Base-by-base conservation (phyloP, 208 protist species). In the Leishmania martiniquensis region DNA sequence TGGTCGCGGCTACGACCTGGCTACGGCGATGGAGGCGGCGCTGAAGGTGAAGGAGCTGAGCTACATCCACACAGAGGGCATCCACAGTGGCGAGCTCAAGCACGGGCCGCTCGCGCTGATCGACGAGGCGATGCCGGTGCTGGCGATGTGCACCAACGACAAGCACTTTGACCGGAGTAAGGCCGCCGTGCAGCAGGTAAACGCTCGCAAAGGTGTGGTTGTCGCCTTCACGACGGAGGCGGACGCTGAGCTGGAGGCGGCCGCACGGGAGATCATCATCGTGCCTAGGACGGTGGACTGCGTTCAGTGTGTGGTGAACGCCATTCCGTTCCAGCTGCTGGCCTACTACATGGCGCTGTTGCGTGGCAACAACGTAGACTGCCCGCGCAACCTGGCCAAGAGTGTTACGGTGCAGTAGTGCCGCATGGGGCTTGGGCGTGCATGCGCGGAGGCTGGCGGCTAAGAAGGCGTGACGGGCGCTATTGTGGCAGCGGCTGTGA, bases 31-130 rank as follows among this genome's bases (percentile, higher is more conserved):
- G 52, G 98, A 99, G 87, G 98, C 96, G 22, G 93, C 98, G 25
- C 87, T 99, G 44, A 99, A 99, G 82, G 89, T 99, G 72, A 99
- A 99, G 85, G 98, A 99, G 88, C 83, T 99, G 55, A 96, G 91
- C 17, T 99, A 99, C 89, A 93, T 99, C 32, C 98, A 99, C 83
- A 95, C 97, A 7, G 99, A 99, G 81, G 98, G 98, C 62, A 98
- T 99, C 72, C 90, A 97, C 71, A 90, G 91, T 1, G 98, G 98
- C 10, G 98, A 99, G 75, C 89, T 99, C 13, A 99, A 99, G 89
- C 99, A 99, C 78, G 99, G 99, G 13, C 98, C 99, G 17, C 92
- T 99, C 22, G 99, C 99, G 37, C 87, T 99, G 7, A 95, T 99
- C 51, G 98, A 99, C 65, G 90, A 95, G 72, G 81, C 92, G 25